Base-by-base conservation (phyloP, 345 rosid species). In the Boechera divaricarpa region DNA sequence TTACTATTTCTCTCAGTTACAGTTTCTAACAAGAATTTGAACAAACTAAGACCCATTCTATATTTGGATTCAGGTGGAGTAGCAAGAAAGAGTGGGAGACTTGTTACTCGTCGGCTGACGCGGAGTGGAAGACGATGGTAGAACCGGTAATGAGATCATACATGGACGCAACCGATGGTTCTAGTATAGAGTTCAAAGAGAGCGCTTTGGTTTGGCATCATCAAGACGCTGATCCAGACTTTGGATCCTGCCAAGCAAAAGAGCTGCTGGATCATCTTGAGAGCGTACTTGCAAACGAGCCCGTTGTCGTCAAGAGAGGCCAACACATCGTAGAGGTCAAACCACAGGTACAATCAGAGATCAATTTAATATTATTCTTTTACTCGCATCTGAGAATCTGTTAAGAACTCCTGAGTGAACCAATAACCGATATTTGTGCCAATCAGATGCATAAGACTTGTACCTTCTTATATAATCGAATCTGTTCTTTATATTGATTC, bases 201-300 rank as follows among this genome's bases (percentile, higher is more conserved):
- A 90, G 94, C 70, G 98, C 88, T 73, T 65, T 90, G 72, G 98
- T 90, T 31, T 93, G 98, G 98, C 98, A 93, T 75, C 91, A 90
- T 82, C 93, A 87, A 83, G 98, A 93, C 59, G 98, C 98, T 0
- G 98, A 93, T 80, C 97, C 98, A 16, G 97, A 90, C 80, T 90
- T 90, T 32, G 98, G 98, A 54, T 91, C 93, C 24, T 91, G 94
- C 85, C 98, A 93, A 73, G 94, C 98, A 42, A 93, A 91, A 51
- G 97, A 93, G 83, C 78, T 93, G 74, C 67, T 91, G 47, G 88
- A 84, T 87, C 98, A 93, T 87, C 79, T 93, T 49, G 98, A 93
- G 79, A 91, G 78, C 67, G 92, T 91, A 35, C 91, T 93, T 8
- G 86, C 97, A 35, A 93, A 93, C 69, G 97, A 91, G 82, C 91